phyloP scores from a whole-genome alignment of 495 filamentous ascomycete species.

The Aspergillus incahuasiensis region DNA sequence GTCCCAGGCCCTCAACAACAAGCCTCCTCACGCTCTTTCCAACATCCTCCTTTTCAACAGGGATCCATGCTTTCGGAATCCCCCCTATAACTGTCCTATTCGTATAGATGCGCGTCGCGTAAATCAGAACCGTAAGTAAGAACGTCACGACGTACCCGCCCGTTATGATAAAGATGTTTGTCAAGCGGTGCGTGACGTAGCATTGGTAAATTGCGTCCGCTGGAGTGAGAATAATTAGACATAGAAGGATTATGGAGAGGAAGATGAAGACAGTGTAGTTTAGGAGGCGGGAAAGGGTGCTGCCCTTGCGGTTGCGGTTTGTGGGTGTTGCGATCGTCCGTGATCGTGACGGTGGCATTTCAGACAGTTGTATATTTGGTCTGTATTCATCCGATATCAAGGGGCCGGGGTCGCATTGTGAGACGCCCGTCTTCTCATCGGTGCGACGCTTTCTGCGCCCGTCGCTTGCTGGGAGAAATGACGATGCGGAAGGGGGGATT shows the following conservation, averaged over 20 bases:
- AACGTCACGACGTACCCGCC: slow-evolving; percentile 74
- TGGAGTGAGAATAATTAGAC: slow-evolving; percentile 74
- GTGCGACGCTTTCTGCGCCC: neutral
- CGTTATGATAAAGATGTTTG: slow-evolving; percentile 80
- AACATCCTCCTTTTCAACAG: slow-evolving; percentile 71
- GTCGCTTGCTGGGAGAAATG: neutral
- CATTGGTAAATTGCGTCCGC: slow-evolving; percentile 80
- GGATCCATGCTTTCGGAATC: slow-evolving; percentile 82
- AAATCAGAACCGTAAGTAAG: slow-evolving; percentile 67
- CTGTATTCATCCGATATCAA: neutral
- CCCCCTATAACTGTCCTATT: slow-evolving; percentile 69
- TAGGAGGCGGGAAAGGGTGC: slow-evolving; percentile 63
- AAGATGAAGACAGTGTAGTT: slow-evolving; percentile 77
- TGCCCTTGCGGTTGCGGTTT: neutral
- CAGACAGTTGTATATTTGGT: neutral
- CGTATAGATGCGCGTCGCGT: slow-evolving; percentile 82
- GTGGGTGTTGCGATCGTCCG: neutral
- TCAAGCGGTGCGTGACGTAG: slow-evolving; percentile 54
- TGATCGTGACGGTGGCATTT: neutral
- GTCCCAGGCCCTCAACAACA: slow-evolving; percentile 62
- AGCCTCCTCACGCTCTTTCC: slow-evolving; percentile 66
- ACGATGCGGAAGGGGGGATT: neutral
- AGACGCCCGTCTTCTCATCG: too few species aligned
- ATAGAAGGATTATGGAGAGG: slow-evolving; percentile 66
- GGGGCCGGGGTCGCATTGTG: neutral